Conservation (phyloP, 2,329 filamentous ascomycete genomes). For the Xylaria sp. region DNA sequence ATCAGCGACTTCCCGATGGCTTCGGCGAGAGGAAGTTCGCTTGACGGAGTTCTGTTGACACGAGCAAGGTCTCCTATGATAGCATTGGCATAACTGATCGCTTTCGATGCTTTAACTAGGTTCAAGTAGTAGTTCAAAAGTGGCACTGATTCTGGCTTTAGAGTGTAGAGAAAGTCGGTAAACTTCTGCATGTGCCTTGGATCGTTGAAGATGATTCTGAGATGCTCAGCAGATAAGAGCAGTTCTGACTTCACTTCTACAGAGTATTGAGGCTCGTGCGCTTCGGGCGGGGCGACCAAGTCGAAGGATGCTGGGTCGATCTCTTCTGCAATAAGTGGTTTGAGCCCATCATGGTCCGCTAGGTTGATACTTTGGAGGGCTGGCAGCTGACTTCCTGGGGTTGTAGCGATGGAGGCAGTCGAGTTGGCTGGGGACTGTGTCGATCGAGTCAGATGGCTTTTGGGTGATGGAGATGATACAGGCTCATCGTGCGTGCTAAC, state of each 20-base stretch:
- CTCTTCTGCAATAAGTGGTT: conserved; percentile 52
- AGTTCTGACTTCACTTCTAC: conserved; percentile 73
- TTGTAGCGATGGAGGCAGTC: conserved; percentile 43
- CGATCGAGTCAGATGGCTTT: conserved; percentile 45
- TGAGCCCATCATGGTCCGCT: conserved; percentile 48
- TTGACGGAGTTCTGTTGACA: conserved; percentile 66
- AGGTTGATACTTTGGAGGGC: conserved; percentile 45
- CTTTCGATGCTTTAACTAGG: conserved; percentile 74
- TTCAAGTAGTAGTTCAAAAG: conserved; percentile 78
- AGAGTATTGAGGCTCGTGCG: conserved; percentile 56
- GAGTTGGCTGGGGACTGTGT: conserved; percentile 46
- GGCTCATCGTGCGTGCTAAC: conserved; percentile 35
- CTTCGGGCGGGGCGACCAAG: conserved; percentile 56
- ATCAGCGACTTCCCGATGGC: conserved; percentile 69
- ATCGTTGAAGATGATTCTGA: conserved; percentile 72
- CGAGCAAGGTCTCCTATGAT: conserved; percentile 69
- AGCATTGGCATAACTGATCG: conserved; percentile 76
- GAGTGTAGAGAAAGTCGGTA: conserved; percentile 70
- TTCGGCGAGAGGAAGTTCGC: conserved; percentile 57
- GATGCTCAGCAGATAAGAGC: conserved; percentile 73
- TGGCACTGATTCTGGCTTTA: conserved; percentile 70
- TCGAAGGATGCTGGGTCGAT: conserved; percentile 54
- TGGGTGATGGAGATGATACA: conserved; percentile 37
- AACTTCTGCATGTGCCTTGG: conserved; percentile 72
- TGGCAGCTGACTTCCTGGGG: conserved; percentile 32